phyloP scores from a whole-genome alignment of 441 rosid genomes.

The Mallotus japonicus region DNA sequence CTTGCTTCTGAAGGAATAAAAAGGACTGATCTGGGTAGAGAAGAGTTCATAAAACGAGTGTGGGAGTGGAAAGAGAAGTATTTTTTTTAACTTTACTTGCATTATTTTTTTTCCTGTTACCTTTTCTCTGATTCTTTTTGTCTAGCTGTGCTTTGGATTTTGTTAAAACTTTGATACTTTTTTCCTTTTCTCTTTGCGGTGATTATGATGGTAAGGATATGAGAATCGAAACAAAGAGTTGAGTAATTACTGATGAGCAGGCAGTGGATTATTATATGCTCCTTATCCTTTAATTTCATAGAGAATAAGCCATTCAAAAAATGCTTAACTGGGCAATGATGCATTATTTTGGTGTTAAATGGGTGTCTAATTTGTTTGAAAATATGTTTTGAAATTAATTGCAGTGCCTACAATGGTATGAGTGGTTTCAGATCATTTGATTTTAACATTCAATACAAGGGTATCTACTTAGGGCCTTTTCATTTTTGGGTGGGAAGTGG shows the following conservation, averaged over 20 bases:
- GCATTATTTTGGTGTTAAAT: neutral
- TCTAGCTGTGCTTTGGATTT: neutral
- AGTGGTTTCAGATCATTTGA: neutral
- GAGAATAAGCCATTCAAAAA: neutral
- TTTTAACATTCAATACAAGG: neutral
- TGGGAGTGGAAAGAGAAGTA: slow-evolving; percentile 99
- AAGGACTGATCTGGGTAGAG: slow-evolving; percentile 78
- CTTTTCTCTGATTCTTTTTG: neutral
- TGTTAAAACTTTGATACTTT: neutral
- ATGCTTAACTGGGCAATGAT: neutral
- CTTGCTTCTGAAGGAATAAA: slow-evolving; percentile 89
- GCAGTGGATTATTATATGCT: neutral
- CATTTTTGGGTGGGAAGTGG: neutral
- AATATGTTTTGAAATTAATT: neutral
- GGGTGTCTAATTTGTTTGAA: neutral
- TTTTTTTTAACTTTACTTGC: slow-evolving; percentile 26
- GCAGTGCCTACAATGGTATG: neutral
- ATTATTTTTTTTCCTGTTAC: slow-evolving; percentile 11
- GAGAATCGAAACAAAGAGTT: neutral
- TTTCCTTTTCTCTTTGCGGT: neutral
- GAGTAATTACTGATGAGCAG: neutral
- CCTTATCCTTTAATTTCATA: neutral
- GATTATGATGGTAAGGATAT: neutral
- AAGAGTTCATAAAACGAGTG: slow-evolving; percentile 84
- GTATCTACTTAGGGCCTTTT: neutral